These are phyloP conservation scores for Alternaria burnsii DNA, from an alignment of 2,329 filamentous ascomycete genomes.

Conservation along the genomic window DNA sequence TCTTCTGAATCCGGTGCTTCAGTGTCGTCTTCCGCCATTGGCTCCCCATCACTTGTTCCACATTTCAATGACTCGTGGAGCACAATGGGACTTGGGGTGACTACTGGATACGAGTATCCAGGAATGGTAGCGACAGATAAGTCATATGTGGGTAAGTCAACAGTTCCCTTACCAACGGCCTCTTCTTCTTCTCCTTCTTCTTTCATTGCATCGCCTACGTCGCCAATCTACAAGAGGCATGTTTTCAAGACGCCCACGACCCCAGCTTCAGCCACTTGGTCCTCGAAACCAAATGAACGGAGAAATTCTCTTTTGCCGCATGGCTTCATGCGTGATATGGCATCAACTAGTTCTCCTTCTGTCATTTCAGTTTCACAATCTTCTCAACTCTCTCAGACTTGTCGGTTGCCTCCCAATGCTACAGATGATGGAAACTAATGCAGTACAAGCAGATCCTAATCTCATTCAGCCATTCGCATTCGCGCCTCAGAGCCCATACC, in stretches of 20 bases:
- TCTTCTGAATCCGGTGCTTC: slow-evolving; percentile 63
- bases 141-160: slow-evolving; percentile 60
- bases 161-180: slow-evolving; percentile 46
- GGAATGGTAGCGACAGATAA: slow-evolving; percentile 57
- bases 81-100: slow-evolving; percentile 67
- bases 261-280: slow-evolving; percentile 51
- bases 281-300: slow-evolving; percentile 24
- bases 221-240: slow-evolving; percentile 22
- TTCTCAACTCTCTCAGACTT: slow-evolving; percentile 42
- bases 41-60: slow-evolving; percentile 66
- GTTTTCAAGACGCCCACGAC: slow-evolving; percentile 46
- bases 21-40: slow-evolving; percentile 60
- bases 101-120: slow-evolving; percentile 65
- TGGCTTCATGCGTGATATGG: slow-evolving; percentile 30
- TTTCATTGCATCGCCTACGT: slow-evolving; percentile 28
- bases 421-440: slow-evolving; percentile 22
- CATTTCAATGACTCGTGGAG: slow-evolving; percentile 68
- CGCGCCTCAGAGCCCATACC: slow-evolving; percentile 52
- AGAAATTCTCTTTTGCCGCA: slow-evolving; percentile 42
- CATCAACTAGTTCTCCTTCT: slow-evolving; percentile 14
- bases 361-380: background rate
- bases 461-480: slow-evolving; percentile 63
- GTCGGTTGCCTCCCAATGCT: slow-evolving; percentile 48
- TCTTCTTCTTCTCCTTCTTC: slow-evolving; percentile 30
- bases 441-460: slow-evolving; percentile 61